Conservation (phyloP, 2,329 filamentous ascomycete genomes). For the Mollisiaceae sp. region DNA sequence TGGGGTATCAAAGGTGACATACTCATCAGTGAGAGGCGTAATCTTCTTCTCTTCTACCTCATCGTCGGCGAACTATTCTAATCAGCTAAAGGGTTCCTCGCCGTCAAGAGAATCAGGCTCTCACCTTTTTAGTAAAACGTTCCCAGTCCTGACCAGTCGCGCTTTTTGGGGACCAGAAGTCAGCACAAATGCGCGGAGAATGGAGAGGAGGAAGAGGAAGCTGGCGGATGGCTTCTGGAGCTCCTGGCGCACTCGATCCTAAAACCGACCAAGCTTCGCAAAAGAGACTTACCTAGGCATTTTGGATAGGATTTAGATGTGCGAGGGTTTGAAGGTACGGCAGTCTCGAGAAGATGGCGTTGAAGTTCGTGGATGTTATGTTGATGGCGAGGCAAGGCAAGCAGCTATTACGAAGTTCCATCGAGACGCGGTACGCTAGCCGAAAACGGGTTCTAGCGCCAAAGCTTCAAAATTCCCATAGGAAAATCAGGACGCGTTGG, state of each 20-base stretch:
- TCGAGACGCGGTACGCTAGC: constrained; percentile 25
- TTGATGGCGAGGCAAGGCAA: constrained; percentile 35
- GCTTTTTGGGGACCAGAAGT: constrained; percentile 50
- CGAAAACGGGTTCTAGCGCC: constrained; percentile 22
- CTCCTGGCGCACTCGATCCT: background rate
- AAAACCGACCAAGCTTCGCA: background rate
- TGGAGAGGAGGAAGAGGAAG: background rate
- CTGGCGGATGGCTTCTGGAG: background rate
- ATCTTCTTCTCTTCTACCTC: constrained; percentile 99
- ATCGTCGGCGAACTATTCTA: constrained; percentile 77
- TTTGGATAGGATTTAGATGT: constrained; percentile 15
- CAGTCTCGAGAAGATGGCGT: constrained; percentile 3
- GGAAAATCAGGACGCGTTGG: constrained; percentile 34
- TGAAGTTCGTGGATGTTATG: constrained; percentile 23
- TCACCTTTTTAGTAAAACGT: constrained; percentile 88
- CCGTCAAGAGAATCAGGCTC: constrained; percentile 18
- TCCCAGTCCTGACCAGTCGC: constrained; percentile 96
- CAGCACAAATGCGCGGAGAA: constrained; percentile 11
- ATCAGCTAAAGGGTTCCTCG: constrained; percentile 18
- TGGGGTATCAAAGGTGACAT: constrained; percentile 45
- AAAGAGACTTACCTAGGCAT: constrained; percentile 27
- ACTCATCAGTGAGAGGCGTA: constrained; percentile 95
- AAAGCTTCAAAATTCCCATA: constrained; percentile 27
- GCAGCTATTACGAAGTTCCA: constrained; percentile 32
- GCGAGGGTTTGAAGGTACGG: constrained; percentile 1